These are phyloP conservation scores for Parmales sp. DNA, from an alignment of 108 stramenopile species.

Conservation along the genomic window DNA sequence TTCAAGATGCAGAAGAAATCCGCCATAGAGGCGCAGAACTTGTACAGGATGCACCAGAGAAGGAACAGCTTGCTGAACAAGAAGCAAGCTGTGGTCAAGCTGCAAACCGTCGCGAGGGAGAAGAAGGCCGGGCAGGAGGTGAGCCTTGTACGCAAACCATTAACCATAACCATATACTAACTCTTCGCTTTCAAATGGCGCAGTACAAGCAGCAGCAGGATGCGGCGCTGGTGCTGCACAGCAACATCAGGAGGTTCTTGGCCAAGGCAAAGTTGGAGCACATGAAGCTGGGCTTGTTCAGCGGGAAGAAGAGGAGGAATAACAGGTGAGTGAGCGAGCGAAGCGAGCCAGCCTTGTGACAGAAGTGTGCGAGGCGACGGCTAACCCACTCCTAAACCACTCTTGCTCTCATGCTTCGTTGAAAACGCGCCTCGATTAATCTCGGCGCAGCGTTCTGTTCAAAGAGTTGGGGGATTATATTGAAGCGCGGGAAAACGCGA, in stretches of 20 bases:
- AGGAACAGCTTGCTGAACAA: background rate
- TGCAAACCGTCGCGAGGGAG: too few relatives aligned
- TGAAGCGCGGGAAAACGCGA: background rate
- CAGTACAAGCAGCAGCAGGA: background rate
- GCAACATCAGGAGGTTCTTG: background rate
- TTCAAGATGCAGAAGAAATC: background rate
- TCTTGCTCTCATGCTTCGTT: too few relatives aligned
- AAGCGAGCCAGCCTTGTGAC: too few relatives aligned
- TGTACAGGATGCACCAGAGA: background rate
- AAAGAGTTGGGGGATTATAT: background rate
- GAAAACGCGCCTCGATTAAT: too few relatives aligned
- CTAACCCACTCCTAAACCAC: too few relatives aligned
- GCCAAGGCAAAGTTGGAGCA: background rate
- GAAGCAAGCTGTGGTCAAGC: too few relatives aligned
- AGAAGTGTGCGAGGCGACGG: too few relatives aligned
- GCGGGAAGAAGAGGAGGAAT: background rate
- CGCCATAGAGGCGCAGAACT: background rate
- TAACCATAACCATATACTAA: too few relatives aligned
- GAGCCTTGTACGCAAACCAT: too few relatives aligned
- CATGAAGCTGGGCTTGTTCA: background rate
- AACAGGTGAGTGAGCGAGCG: too few relatives aligned
- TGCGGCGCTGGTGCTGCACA: background rate
- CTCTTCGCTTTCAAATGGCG: too few relatives aligned
- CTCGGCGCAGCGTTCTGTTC: background rate
- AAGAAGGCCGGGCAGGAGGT: too few relatives aligned